phyloP scores from a whole-genome alignment of 108 stramenopile species.

The Hondaea fermentalgiana region DNA sequence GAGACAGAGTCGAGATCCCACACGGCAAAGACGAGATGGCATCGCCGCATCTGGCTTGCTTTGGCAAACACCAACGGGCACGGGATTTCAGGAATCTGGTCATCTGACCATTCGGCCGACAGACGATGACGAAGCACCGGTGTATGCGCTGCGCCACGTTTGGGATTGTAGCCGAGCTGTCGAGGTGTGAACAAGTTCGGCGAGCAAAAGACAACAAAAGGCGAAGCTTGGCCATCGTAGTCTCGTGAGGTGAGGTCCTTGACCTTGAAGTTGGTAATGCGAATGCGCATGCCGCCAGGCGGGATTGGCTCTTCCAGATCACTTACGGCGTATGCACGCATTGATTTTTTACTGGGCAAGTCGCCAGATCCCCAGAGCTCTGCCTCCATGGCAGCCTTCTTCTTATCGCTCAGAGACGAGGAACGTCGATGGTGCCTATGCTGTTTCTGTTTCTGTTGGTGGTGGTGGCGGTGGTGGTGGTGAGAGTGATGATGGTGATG shows the following conservation, averaged over 20 bases:
- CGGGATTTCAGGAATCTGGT: neutral
- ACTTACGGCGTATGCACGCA: neutral
- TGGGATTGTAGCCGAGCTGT: neutral
- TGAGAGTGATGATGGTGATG: no score
- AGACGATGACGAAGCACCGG: neutral
- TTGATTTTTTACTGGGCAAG: neutral
- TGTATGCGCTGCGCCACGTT: neutral
- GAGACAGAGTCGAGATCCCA: neutral
- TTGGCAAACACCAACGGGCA: neutral
- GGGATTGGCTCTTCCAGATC: neutral
- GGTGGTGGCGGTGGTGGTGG: no score
- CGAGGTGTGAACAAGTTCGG: neutral
- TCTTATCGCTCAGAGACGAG: no score
- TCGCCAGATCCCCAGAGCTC: no score
- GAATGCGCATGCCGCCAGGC: neutral
- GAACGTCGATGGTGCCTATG: no score
- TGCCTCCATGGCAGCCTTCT: no score
- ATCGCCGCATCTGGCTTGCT: neutral
- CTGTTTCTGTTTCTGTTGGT: no score
- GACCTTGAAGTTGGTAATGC: neutral
- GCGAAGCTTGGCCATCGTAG: slow-evolving; percentile 5
- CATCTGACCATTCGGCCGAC: neutral
- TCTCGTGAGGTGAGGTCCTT: neutral
- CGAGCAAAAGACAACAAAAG: neutral
- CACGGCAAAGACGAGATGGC: neutral